A percentile compares a stretch with the other conserved stretches of the same genome.
These are phyloP conservation scores for Wickerhamiella sorbophila DNA, from an alignment of 805 yeast genomes.

Conservation along the genomic window DNA sequence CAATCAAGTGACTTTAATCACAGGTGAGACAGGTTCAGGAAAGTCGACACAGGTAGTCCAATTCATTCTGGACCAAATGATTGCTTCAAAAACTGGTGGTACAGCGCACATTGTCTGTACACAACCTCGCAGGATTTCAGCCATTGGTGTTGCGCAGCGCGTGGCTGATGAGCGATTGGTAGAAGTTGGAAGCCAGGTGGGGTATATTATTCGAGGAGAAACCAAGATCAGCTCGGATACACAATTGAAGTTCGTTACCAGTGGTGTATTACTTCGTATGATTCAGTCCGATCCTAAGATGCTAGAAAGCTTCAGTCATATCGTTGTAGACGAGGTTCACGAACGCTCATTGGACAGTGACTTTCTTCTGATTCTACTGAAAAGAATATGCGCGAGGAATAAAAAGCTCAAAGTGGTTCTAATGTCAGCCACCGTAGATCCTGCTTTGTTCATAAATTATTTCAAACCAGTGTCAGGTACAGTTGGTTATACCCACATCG, in stretches of 20 bases:
- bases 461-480: conserved; percentile 30
- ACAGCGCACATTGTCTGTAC: conserved; percentile 64
- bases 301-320: conserved; percentile 38
- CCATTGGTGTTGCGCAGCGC: conserved; percentile 87
- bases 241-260: conserved; percentile 74
- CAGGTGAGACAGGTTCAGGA: conserved; percentile 98
- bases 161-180: conserved; percentile 69
- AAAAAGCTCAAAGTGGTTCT: conserved; percentile 52
- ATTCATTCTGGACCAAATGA: conserved; percentile 59
- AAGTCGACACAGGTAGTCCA: conserved; percentile 92
- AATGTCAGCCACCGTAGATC: conserved; percentile 91
- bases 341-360: conserved; percentile 89
- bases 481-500: conserved; percentile 62
- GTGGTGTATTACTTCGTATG: conserved; percentile 83
- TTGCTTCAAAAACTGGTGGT: conserved; percentile 27
- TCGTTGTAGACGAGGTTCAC: conserved; percentile 92
- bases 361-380: conserved; percentile 62
- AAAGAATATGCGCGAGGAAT: conserved; percentile 35
- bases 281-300: conserved; percentile 41
- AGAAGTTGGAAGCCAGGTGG: conserved; percentile 59
- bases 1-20: conserved; percentile 58
- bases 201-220: conserved; percentile 85
- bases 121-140: conserved; percentile 91
- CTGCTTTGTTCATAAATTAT: conserved; percentile 48
- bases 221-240: conserved; percentile 43